Base-by-base conservation (phyloP, 768 basidiomycete species). In the Agrocybe chaxingu region DNA sequence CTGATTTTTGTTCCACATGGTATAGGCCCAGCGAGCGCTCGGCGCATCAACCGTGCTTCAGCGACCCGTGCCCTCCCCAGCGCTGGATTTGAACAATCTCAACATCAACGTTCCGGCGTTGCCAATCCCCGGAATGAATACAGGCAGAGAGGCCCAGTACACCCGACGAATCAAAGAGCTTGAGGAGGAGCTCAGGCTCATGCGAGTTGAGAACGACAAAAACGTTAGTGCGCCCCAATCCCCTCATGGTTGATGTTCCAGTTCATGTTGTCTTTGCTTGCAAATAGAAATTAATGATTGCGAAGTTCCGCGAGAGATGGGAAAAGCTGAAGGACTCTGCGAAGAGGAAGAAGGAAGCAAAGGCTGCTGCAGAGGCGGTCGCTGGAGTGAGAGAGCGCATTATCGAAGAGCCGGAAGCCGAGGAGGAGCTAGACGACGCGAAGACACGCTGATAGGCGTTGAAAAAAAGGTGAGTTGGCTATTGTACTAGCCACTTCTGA, bases 281-380 rank as follows among this genome's bases (percentile, higher is more conserved):
- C 60, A 43, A 51, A 59, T 68, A 92, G 91, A 89, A 86, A 82
- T 73, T 81, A 8, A 87, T 90, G 80, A 90, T 92, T 55, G 73
- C 76, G 16, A 86, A 87, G 59, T 92, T 89, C 68, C 81, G 87
- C 24, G 91, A 92, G 68, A 78, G 89, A 36, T 93, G 91, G 91
- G 88, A 89, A 63, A 92, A 90, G 65, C 71, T 93, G 50, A 93
- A 93, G 64, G 92, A 93, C 61, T 87, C 87, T 24, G 87, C 89
- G 7, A 90, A 85, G 66, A 82, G 87, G 53, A 92, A 92, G 71
- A 89, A 91, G 64, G 87, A 89, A 60, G 84, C 84, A 10, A 82
- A 81, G 47, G 79, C 75, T 1, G 79, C 77, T 7, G 75, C 76
- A 12, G 78, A 75, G 16, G 71, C 69, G 12, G 64, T 74, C 58